Evolutionary conservation across 139 green algal species (phyloP).

Genomic region (Tetraselmis chui): DNA sequence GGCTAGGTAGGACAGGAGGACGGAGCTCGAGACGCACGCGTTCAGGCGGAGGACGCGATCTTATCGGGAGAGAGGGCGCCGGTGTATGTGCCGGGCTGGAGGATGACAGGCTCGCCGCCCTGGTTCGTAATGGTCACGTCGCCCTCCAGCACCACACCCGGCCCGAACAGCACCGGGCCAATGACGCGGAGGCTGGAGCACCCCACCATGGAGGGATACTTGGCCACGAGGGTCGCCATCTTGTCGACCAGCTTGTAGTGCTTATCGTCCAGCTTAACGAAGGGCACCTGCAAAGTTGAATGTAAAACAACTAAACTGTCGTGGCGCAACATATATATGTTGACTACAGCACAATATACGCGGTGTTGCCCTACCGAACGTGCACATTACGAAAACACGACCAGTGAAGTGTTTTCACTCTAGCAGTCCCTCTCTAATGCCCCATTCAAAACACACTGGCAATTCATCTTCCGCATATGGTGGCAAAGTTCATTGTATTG

Average conservation of each 20-base stretch:
- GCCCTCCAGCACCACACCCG: slow-evolving; percentile 39
- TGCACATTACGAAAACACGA: too few species aligned
- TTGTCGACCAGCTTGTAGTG: slow-evolving; percentile 82
- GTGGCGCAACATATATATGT: too few species aligned
- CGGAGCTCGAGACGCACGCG: too few species aligned
- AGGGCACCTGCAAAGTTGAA: slow-evolving; percentile 36
- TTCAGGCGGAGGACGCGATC: not conserved
- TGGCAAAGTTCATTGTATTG: too few species aligned
- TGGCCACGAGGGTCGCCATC: slow-evolving; percentile 52
- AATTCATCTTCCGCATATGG: too few species aligned
- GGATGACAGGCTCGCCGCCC: not conserved
- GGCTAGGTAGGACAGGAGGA: too few species aligned
- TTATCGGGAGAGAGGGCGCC: not conserved
- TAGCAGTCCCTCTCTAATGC: not conserved
- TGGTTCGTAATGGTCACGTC: slow-evolving; percentile 43
- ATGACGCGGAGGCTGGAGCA: slow-evolving; percentile 64
- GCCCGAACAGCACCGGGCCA: slow-evolving; percentile 51
- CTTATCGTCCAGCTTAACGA: slow-evolving; percentile 73
- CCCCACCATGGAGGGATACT: slow-evolving; percentile 48
- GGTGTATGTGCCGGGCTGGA: not conserved
- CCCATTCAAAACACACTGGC: not conserved
- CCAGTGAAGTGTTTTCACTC: too few species aligned
- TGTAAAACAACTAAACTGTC: too few species aligned
- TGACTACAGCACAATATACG: too few species aligned
- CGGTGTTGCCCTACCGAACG: too few species aligned